Evolutionary conservation across 2,329 filamentous ascomycete genomes (phyloP).

Genomic region (Colletotrichum sp.): DNA sequence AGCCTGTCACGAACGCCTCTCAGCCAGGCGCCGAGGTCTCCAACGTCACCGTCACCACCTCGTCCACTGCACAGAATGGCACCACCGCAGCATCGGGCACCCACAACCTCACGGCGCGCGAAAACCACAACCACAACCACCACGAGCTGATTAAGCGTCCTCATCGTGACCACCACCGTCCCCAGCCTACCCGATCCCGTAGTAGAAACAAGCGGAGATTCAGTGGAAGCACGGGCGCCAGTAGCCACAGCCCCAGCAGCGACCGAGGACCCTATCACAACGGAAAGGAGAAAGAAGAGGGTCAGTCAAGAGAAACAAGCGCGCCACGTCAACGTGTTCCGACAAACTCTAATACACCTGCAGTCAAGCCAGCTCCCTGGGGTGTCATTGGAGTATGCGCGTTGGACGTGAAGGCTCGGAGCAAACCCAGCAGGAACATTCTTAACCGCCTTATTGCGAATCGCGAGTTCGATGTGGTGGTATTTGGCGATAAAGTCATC

Average conservation of each 20-base stretch:
- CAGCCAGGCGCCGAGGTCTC: constrained; percentile 58
- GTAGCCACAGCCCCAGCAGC: constrained; percentile 80
- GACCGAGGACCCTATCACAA: constrained; percentile 60
- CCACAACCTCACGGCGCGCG: constrained; percentile 52
- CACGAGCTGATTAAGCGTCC: constrained; percentile 46
- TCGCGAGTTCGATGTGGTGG: constrained; percentile 92
- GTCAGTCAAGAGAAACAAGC: constrained; percentile 32
- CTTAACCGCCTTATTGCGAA: constrained; percentile 90
- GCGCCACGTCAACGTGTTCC: constrained; percentile 17
- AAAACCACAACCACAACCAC: constrained; percentile 31
- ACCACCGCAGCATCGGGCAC: constrained; percentile 40
- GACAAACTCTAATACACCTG: constrained; percentile 30
- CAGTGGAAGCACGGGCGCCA: constrained; percentile 81
- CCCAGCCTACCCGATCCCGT: constrained; percentile 63
- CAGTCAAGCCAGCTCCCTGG: constrained; percentile 62
- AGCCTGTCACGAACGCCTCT: constrained; percentile 39
- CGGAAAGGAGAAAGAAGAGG: constrained; percentile 61
- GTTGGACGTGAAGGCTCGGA: constrained; percentile 92
- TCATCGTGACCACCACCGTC: constrained; percentile 33
- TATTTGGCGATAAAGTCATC: constrained; percentile 99
- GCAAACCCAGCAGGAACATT: constrained; percentile 96
- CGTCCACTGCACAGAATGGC: constrained; percentile 42
- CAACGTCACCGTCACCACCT: constrained; percentile 59
- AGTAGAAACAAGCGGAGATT: constrained; percentile 77
- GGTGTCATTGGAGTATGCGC: constrained; percentile 91